These are phyloP conservation scores for Corylus americana DNA, from an alignment of 306 rosid species.

Conservation along the genomic window DNA sequence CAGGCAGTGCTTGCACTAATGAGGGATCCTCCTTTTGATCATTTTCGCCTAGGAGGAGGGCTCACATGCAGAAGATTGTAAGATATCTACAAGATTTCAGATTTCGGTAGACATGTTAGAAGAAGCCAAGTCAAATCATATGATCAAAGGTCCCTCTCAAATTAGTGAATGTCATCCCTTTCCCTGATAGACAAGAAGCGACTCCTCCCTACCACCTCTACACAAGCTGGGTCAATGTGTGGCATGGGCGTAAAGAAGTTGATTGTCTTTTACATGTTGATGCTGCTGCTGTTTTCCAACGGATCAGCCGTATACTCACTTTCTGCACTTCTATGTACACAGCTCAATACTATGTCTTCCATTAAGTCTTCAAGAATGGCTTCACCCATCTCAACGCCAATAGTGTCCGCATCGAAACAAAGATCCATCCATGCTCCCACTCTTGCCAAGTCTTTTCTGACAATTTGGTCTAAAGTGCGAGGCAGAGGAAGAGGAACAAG, in stretches of 20 bases:
- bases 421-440: constrained; percentile 73
- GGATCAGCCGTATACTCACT: constrained; percentile 25
- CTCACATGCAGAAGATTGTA: not conserved
- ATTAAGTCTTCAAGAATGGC: constrained; percentile 72
- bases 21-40: constrained; percentile 28
- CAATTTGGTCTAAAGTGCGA: constrained; percentile 75
- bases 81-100: constrained; percentile 33
- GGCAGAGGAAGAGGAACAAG: constrained; percentile 69
- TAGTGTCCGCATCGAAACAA: constrained; percentile 58
- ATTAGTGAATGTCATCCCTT: constrained; percentile 1
- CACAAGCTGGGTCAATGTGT: constrained; percentile 20
- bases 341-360: constrained; percentile 66
- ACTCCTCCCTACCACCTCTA: constrained; percentile 16
- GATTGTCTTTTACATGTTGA: constrained; percentile 33
- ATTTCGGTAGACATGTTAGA: constrained; percentile 33
- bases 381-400: constrained; percentile 70
- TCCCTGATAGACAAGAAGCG: constrained; percentile 11
- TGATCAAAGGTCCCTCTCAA: constrained; percentile 21
- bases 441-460: constrained; percentile 76
- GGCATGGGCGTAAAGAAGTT: constrained; percentile 27
- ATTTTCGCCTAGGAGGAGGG: constrained; percentile 14
- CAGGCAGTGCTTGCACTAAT: constrained; percentile 30
- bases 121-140: constrained; percentile 32
- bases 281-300: constrained; percentile 27
- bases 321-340: constrained; percentile 31